phyloP scores from a whole-genome alignment of 2,329 filamentous ascomycete species.

The Pleomassaria siparia region DNA sequence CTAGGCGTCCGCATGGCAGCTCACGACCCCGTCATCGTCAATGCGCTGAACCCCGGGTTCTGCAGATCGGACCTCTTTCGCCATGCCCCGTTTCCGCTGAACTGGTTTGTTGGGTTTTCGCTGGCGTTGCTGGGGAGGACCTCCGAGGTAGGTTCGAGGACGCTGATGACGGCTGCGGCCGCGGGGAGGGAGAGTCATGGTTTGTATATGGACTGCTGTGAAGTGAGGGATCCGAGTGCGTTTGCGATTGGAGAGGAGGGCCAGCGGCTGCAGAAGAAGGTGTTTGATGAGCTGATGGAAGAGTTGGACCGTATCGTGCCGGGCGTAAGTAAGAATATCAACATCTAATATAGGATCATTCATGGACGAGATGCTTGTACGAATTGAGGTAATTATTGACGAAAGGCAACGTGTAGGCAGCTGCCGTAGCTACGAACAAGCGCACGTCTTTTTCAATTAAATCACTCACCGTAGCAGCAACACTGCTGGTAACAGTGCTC shows the following conservation, averaged over 20 bases:
- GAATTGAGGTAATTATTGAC: too few relatives aligned
- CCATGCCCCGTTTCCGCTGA: background rate
- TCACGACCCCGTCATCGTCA: background rate
- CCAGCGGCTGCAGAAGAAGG: background rate
- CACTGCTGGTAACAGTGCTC: too few relatives aligned
- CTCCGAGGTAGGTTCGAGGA: background rate
- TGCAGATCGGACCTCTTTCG: background rate
- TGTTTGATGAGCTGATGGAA: background rate
- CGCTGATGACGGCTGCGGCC: background rate
- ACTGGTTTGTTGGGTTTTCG: background rate
- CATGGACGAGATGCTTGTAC: too few relatives aligned
- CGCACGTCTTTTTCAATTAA: too few relatives aligned
- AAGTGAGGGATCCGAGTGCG: background rate
- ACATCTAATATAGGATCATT: background rate
- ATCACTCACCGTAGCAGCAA: too few relatives aligned
- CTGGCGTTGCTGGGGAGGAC: background rate
- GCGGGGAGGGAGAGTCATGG: background rate
- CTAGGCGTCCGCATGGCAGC: background rate
- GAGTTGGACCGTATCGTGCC: background rate
- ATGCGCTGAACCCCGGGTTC: background rate
- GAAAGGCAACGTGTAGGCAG: too few relatives aligned
- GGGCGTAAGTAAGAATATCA: background rate
- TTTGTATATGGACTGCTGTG: background rate
- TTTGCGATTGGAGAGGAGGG: background rate
- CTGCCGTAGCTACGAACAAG: too few relatives aligned